Evolutionary conservation across 2,329 filamentous ascomycete genomes (phyloP), one percentile per base, ranked within the genome.

Genomic region (Bipolaris oryzae): DNA sequence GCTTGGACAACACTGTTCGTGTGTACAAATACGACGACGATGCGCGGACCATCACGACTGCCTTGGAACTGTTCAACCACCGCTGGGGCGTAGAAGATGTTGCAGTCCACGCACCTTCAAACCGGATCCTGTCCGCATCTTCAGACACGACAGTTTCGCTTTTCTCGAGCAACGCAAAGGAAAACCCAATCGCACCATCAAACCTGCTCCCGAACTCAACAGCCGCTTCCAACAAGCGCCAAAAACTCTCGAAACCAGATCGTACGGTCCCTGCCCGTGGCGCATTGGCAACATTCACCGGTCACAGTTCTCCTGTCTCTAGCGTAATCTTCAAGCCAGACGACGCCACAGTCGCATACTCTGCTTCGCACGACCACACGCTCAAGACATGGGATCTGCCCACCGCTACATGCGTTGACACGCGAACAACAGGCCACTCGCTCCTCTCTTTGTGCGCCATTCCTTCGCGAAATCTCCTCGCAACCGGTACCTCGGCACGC

Each of bases 371-470:
- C 79, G 96, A 99, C 79, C 93, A 96, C 81, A 90, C 90, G 1
- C 81, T 98, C 66, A 89, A 89, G 62, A 98, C 95, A 0, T 90
- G 96, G 79, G 95, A 99, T 79, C 84, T 99, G 44, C 88, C 92
- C 0, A 97, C 94, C 1, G 83, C 86, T 52, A 81, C 82, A 25
- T 85, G 91, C 57, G 92, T 98, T 39, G 91, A 91, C 72, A 91
- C 91, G 3, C 84, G 95, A 54, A 90, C 90, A 1, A 95, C 92
- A 0, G 87, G 91, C 54, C 90, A 96, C 76, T 87, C 92, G 0
- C 84, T 99, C 7, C 85, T 96, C 58, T 92, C 89, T 28, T 82
- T 97, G 6, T 84, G 87, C 61, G 88, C 92, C 5, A 81, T 99
- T 13, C 86, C 87, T 1, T 83, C 87, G 2, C 79, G 88, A 25